Base-by-base conservation (phyloP, 306 rosid genomes). In the Rosa persica region DNA sequence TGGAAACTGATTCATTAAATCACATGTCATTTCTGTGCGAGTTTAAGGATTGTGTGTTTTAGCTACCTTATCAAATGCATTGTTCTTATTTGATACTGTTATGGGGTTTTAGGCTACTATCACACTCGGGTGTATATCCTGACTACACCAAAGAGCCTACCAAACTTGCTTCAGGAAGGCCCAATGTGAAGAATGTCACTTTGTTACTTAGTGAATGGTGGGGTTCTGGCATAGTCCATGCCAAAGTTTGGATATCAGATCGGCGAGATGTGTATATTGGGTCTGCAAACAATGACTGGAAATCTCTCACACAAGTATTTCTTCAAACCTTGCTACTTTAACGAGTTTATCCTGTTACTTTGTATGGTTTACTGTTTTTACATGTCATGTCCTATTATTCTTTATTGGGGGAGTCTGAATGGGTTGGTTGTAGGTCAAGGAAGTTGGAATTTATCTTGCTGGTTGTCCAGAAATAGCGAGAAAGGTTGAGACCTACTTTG, bases 201-300 rank as follows among this genome's bases (percentile, higher is more conserved):
- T 83, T 92, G 83, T 76, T 92, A 22, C 82, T 90, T 9, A 44
- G 75, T 30, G 70, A 90, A 58, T 95, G 98, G 98, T 92, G 89
- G 91, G 98, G 93, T 23, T 89, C 98, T 0, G 98, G 98, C 72
- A 85, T 95, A 81, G 96, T 95, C 51, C 98, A 95, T 76, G 82
- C 98, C 52, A 95, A 95, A 84, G 96, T 95, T 71, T 95, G 98
- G 98, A 92, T 95, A 79, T 88, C 98, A 13, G 90, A 95, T 88
- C 82, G 74, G 19, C 87, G 69, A 69, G 87, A 89, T 81, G 87
- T 91, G 1, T 92, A 95, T 75, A 88, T 95, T 83, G 98, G 98
- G 22, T 95, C 98, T 58, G 98, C 97, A 48, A 95, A 95, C 81
- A 90, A 92, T 85, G 98, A 95, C 71, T 95, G 98, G 98, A 95